Base-by-base conservation (phyloP, 1,139 yeast genomes). In the Taphrina betulina region DNA sequence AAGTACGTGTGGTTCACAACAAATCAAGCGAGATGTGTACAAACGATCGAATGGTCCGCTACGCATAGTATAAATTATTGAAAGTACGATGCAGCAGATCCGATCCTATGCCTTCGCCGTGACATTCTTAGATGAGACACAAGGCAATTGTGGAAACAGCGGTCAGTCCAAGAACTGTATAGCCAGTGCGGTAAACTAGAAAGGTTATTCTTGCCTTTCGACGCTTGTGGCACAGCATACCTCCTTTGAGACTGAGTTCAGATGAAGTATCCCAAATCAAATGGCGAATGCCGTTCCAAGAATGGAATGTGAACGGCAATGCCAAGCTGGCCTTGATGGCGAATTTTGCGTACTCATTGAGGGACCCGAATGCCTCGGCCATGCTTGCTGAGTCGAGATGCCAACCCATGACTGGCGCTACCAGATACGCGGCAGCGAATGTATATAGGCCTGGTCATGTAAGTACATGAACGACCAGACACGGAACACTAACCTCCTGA, bases 101-200 rank as follows among this genome's bases (percentile, higher is more conserved):
- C n/a, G n/a, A n/a, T n/a, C n/a, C n/a, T n/a, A n/a, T n/a, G n/a
- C n/a, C n/a, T n/a, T n/a, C n/a, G n/a, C n/a, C n/a, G n/a, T n/a
- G n/a, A n/a, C n/a, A n/a, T n/a, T n/a, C 45, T 60, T 68, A 71
- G 57, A 71, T 45, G 42, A 73, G 60, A n/a, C 74, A 68, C 45
- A 73, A 64, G 16, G 63, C 65, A 29, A 87, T 66, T 53, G 95
- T 88, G 28, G 82, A 67, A 54, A 84, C 65, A 26, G 83, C 85
- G 50, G 95, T 75, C 64, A 80, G 74, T 34, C 82, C 96, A 62
- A 89, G 71, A 26, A 89, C 95, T 53, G 79, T 74, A 72, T 88
- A 88, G 62, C 96, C 97, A 46, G 96, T 89, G 74, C 85, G 80
- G 79, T 85, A 85, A 60, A 94, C 96, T 64, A 95, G 96, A 69